These are phyloP conservation scores for Uronychia binucleata DNA, from an alignment of 73 alveolate species.

Conservation along the genomic window DNA sequence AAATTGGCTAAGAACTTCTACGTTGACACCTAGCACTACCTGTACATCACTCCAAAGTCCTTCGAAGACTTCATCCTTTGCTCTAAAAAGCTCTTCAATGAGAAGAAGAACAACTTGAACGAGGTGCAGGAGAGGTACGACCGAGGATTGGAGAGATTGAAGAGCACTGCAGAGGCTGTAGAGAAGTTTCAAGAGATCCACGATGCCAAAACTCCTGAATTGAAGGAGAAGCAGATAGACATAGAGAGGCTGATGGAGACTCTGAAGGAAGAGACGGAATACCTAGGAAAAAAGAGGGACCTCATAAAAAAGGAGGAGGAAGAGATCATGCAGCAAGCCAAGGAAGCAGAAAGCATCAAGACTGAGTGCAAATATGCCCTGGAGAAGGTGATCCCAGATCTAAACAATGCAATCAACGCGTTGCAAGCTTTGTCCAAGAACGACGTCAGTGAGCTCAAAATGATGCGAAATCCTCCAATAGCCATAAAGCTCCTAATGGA, in stretches of 20 bases:
- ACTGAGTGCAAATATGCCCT: constrained; percentile 86
- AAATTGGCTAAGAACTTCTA: constrained; percentile 23
- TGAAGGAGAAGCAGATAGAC: constrained; percentile 80
- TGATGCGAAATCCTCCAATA: constrained; percentile 94
- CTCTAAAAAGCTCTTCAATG: constrained; percentile 75
- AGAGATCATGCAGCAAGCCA: constrained; percentile 85
- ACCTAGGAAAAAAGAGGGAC: constrained; percentile 90
- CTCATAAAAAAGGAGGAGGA: constrained; percentile 88
- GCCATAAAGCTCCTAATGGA: constrained; percentile 87
- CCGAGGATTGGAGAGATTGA: constrained; percentile 82
- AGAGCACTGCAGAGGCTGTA: constrained; percentile 79
- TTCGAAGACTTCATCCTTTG: constrained; percentile 86
- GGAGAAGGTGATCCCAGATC: constrained; percentile 92
- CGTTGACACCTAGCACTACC: constrained; percentile 54
- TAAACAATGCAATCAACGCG: constrained; percentile 90
- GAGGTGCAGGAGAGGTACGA: constrained; percentile 78
- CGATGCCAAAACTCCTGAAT: constrained; percentile 75
- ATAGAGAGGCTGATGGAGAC: constrained; percentile 72
- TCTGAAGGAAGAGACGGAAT: constrained; percentile 84
- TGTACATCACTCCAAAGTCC: constrained; percentile 82
- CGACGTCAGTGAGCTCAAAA: constrained; percentile 92
- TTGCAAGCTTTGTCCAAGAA: constrained; percentile 83
- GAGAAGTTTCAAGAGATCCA: constrained; percentile 75
- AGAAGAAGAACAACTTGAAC: constrained; percentile 80
- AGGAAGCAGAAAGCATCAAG: constrained; percentile 83